Evolutionary conservation across 495 filamentous ascomycete species (phyloP).

Genomic region (Annulohypoxylon bovei): DNA sequence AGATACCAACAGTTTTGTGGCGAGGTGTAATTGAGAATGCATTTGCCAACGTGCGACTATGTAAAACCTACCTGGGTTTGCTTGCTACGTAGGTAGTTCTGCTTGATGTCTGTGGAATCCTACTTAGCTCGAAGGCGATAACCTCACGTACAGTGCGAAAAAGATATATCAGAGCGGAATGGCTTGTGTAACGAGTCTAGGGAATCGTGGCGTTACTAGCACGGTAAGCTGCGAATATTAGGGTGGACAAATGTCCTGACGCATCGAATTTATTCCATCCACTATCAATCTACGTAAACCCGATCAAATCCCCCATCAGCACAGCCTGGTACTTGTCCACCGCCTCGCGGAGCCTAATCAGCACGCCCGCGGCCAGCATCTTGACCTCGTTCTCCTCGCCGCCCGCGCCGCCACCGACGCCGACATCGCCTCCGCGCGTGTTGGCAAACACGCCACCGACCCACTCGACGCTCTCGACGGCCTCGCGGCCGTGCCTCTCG

Average conservation of each 20-base stretch:
- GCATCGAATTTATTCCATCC: neutral
- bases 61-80: neutral
- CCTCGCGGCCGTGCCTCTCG: constrained; percentile 63
- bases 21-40: neutral
- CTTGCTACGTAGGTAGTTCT: too few relatives aligned
- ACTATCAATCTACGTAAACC: constrained; percentile 44
- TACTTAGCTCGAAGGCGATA: neutral
- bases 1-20: constrained; percentile 26
- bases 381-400: constrained; percentile 70
- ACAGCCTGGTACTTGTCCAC: constrained; percentile 82
- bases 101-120: too few relatives aligned
- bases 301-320: constrained; percentile 68
- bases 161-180: too few relatives aligned
- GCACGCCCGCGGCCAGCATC: constrained; percentile 81
- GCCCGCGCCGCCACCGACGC: constrained; percentile 48
- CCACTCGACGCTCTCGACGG: constrained; percentile 66
- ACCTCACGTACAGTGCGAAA: neutral
- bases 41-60: too few relatives aligned
- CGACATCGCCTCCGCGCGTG: constrained; percentile 53
- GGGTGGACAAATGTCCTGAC: too few relatives aligned
- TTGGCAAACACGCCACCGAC: constrained; percentile 53
- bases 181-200: too few relatives aligned
- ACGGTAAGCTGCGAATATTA: too few relatives aligned
- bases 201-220: too few relatives aligned
- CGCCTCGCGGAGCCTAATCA: constrained; percentile 80